Conservation (phyloP, 1,284 basidiomycete genomes). For the Fistulina hepatica region DNA sequence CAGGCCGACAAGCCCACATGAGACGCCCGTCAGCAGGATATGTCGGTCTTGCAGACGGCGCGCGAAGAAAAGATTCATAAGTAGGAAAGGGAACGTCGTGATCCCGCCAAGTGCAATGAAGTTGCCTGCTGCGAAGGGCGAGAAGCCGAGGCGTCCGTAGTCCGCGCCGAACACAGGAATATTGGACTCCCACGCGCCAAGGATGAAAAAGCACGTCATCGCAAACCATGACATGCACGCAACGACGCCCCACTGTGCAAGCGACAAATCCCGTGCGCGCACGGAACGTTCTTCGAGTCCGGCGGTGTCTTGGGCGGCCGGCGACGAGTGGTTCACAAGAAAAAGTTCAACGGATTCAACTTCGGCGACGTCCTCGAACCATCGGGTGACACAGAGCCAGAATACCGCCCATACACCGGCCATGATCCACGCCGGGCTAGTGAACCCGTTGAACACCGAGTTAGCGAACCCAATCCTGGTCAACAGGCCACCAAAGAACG, state of each 20-base stretch:
- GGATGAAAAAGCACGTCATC: conserved; percentile 65
- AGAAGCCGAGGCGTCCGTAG: conserved; percentile 36
- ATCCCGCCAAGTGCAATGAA: conserved; percentile 60
- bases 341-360: no score
- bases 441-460: conserved; percentile 44
- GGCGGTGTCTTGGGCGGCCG: conserved; percentile 6
- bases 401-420: conserved; percentile 42
- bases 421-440: conserved; percentile 60
- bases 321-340: conserved; percentile 4
- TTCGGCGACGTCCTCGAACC: conserved; percentile 42
- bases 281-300: no score
- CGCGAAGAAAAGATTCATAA: conserved; percentile 47
- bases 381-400: conserved; percentile 31
- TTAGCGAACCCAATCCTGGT: conserved; percentile 32
- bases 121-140: conserved; percentile 56
- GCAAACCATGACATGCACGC: conserved; percentile 62
- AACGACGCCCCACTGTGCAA: conserved; percentile 40
- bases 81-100: conserved; percentile 53
- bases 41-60: conserved; percentile 49
- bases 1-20: conserved; percentile 41
- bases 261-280: no score
- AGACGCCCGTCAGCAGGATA: conserved; percentile 43
- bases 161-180: conserved; percentile 52
- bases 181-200: conserved; percentile 63
- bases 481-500: conserved; percentile 54